A percentile compares a stretch with the other conserved stretches of the same genome.
These are phyloP conservation scores for Sarocladium strictum DNA, from an alignment of 2,329 filamentous ascomycete genomes.

Conservation along the genomic window DNA sequence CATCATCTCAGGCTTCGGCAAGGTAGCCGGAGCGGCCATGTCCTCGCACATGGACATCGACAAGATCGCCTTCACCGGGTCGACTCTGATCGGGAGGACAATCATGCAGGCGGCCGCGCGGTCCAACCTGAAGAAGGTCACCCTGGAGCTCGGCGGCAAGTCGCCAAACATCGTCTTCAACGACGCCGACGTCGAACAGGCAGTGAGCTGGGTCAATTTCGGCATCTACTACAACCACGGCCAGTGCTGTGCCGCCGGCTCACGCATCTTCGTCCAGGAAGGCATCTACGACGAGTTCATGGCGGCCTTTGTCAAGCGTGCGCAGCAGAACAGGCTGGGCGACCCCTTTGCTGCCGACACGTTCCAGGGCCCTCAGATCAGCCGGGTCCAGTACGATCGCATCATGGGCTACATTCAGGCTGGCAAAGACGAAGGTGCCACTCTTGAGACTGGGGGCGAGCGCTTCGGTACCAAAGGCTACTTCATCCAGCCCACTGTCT, in stretches of 20 bases:
- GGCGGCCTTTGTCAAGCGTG: constrained; percentile 47
- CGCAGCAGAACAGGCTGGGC: constrained; percentile 38
- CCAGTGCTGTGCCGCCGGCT: constrained; percentile 51
- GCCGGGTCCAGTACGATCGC: background rate
- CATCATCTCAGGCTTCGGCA: constrained; percentile 53
- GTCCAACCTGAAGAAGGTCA: constrained; percentile 57
- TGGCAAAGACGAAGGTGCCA: background rate
- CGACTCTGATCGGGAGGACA: constrained; percentile 58
- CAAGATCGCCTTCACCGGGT: constrained; percentile 72
- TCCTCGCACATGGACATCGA: constrained; percentile 61
- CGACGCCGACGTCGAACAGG: constrained; percentile 57
- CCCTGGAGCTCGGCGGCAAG: constrained; percentile 60
- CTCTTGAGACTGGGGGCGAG: background rate
- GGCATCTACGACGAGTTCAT: constrained; percentile 46
- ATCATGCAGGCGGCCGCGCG: constrained; percentile 66
- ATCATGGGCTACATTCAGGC: background rate
- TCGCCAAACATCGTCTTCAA: constrained; percentile 56
- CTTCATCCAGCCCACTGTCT: constrained; percentile 17
- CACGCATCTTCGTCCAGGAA: constrained; percentile 23
- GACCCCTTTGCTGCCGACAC: constrained; percentile 22
- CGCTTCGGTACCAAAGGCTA: constrained; percentile 5
- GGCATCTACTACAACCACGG: constrained; percentile 35
- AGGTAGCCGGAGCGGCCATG: constrained; percentile 59
- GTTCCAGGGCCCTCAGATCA: constrained; percentile 5
- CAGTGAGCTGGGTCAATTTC: constrained; percentile 32